Evolutionary conservation across 1,284 basidiomycete genomes (phyloP).

Genomic region (Inonotus hispidus): DNA sequence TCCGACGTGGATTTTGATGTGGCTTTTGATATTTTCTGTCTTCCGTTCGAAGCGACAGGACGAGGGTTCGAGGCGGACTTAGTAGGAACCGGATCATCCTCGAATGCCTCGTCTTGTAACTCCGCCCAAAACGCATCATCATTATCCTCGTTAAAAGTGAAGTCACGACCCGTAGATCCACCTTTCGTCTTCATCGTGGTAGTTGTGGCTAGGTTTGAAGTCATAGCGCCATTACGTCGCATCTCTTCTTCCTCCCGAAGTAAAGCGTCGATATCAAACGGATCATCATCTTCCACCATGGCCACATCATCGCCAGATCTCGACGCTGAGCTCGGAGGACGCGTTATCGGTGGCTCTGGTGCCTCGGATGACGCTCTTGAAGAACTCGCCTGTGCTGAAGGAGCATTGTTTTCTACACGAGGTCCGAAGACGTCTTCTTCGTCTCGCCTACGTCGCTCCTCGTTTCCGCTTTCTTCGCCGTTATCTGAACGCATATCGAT

Average conservation of each 20-base stretch:
- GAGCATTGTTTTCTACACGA: conserved; percentile 27
- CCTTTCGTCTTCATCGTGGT: conserved; percentile 14
- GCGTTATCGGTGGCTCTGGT: conserved; percentile 28
- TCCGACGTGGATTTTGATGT: conserved; percentile 21
- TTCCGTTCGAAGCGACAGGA: neutral
- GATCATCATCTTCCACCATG: conserved; percentile 38
- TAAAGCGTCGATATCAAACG: conserved; percentile 50
- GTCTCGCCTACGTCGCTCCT: conserved; percentile 1
- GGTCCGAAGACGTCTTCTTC: conserved; percentile 22
- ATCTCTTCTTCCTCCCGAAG: conserved; percentile 44
- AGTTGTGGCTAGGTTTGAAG: conserved; percentile 8
- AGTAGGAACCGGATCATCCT: conserved; percentile 7
- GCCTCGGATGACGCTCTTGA: conserved; percentile 12
- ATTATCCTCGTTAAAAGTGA: conserved; percentile 42
- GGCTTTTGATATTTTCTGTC: conserved; percentile 1
- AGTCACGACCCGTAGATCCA: conserved; percentile 22
- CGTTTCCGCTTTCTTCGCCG: conserved; percentile 24
- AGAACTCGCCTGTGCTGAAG: conserved; percentile 29
- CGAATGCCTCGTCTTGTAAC: conserved; percentile 27
- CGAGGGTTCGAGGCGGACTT: neutral
- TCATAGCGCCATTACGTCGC: conserved; percentile 23
- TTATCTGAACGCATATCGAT: conserved; percentile 20
- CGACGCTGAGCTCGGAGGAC: conserved; percentile 43
- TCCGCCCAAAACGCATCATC: conserved; percentile 52
- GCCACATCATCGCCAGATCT: conserved; percentile 26